phyloP scores from a whole-genome alignment of 345 rosid genomes.

The Syzygium aqueum region DNA sequence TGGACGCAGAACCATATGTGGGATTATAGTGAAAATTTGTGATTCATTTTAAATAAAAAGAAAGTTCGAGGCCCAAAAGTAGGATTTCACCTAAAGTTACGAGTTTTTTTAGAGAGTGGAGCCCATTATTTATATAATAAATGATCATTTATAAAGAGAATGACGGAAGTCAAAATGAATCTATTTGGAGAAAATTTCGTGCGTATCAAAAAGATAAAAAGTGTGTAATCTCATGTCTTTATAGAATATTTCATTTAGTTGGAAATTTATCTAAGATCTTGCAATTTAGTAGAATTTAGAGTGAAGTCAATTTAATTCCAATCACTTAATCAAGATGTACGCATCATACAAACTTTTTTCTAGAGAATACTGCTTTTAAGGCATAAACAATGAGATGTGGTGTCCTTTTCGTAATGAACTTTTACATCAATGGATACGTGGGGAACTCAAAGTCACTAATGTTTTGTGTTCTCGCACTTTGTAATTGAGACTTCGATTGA shows the following conservation, averaged over 20 bases:
- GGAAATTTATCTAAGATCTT: neutral
- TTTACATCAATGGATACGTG: neutral
- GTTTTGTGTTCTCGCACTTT: neutral
- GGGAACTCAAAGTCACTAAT: neutral
- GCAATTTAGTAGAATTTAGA: neutral
- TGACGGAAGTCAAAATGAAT: neutral
- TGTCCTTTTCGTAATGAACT: neutral
- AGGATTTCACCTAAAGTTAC: neutral
- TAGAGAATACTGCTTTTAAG: neutral
- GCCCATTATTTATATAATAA: neutral
- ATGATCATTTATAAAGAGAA: neutral
- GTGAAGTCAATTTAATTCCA: neutral
- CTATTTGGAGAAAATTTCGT: neutral
- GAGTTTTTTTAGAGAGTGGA: neutral
- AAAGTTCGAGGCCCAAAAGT: fast-evolving
- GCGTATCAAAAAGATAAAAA: neutral
- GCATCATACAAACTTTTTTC: neutral
- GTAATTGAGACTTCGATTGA: neutral
- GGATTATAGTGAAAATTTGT: neutral
- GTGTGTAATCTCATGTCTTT: neutral
- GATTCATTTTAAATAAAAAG: neutral
- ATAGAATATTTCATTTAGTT: neutral
- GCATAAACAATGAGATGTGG: neutral
- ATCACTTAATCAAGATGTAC: too few relatives aligned
- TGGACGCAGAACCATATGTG: neutral